These are phyloP conservation scores for Penicillium longicatenatum DNA, from an alignment of 495 filamentous ascomycete genomes.

Conservation along the genomic window DNA sequence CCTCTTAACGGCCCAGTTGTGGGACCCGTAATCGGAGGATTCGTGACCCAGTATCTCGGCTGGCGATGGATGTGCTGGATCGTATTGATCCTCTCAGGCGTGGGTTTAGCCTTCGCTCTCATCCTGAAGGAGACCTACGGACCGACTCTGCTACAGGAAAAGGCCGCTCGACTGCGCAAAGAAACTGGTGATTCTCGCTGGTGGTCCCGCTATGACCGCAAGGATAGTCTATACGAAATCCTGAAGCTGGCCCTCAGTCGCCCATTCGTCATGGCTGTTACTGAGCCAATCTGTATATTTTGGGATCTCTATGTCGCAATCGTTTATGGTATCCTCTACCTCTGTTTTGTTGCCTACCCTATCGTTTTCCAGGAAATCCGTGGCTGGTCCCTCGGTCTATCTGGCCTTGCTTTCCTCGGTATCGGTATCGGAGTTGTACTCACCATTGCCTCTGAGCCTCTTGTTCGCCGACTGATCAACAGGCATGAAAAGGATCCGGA, in stretches of 20 bases:
- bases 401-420: constrained; percentile 73
- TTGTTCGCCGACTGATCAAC: constrained; percentile 74
- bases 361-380: constrained; percentile 74
- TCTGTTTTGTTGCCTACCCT: constrained; percentile 83
- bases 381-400: constrained; percentile 67
- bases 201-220: constrained; percentile 76
- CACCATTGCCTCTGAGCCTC: constrained; percentile 66
- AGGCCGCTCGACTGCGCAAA: constrained; percentile 68
- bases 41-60: constrained; percentile 68
- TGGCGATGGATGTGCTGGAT: constrained; percentile 89
- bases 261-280: constrained; percentile 76
- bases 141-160: constrained; percentile 68
- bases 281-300: constrained; percentile 83
- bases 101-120: constrained; percentile 52
- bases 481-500: constrained; percentile 64
- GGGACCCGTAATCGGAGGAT: constrained; percentile 71
- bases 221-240: constrained; percentile 51
- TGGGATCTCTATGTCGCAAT: constrained; percentile 75
- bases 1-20: constrained; percentile 67
- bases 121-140: constrained; percentile 76
- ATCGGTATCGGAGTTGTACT: constrained; percentile 74
- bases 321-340: constrained; percentile 72
- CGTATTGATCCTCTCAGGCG: constrained; percentile 65
- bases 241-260: constrained; percentile 73
- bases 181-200: constrained; percentile 73